phyloP scores from a whole-genome alignment of 768 basidiomycete genomes.

The Rhodocollybia butyracea region DNA sequence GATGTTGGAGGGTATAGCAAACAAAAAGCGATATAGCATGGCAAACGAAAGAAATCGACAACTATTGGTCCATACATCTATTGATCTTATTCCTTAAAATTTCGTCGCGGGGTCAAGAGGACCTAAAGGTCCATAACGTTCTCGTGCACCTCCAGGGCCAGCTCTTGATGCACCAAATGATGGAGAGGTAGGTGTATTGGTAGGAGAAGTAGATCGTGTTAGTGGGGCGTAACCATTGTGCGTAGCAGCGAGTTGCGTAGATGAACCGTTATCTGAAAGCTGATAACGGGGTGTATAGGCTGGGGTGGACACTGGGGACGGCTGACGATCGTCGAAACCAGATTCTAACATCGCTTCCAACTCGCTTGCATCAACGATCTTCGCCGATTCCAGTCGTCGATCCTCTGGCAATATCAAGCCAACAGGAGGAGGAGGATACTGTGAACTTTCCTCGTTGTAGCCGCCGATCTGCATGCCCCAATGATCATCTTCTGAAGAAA shows the following conservation, averaged over 20 bases:
- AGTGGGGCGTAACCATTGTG: slow-evolving; percentile 56
- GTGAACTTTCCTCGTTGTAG: slow-evolving; percentile 82
- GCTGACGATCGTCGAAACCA: slow-evolving; percentile 74
- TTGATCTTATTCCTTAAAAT: slow-evolving; percentile 31
- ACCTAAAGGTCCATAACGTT: slow-evolving; percentile 49
- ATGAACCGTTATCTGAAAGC: slow-evolving; percentile 48
- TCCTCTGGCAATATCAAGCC: slow-evolving; percentile 50
- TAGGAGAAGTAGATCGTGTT: slow-evolving; percentile 42
- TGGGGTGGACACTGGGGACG: slow-evolving; percentile 41
- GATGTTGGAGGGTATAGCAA: slow-evolving; percentile 36
- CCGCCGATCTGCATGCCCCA: slow-evolving; percentile 96
- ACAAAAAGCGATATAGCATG: slow-evolving; percentile 28
- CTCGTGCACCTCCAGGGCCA: slow-evolving; percentile 8
- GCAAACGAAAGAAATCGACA: slow-evolving; percentile 19
- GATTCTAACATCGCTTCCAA: slow-evolving; percentile 90
- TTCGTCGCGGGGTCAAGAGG: slow-evolving; percentile 59
- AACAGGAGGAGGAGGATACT: slow-evolving; percentile 85
- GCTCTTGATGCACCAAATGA: slow-evolving; percentile 21
- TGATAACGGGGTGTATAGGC: slow-evolving; percentile 57
- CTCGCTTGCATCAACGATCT: slow-evolving; percentile 66
- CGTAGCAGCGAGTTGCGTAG: slow-evolving; percentile 37
- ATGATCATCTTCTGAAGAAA: slow-evolving; percentile 90
- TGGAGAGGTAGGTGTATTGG: slow-evolving; percentile 38
- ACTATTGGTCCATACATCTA: slow-evolving; percentile 11
- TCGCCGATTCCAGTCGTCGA: slow-evolving; percentile 32